These are phyloP conservation scores for Dendrothele bispora DNA, from an alignment of 768 basidiomycete genomes.

Conservation along the genomic window DNA sequence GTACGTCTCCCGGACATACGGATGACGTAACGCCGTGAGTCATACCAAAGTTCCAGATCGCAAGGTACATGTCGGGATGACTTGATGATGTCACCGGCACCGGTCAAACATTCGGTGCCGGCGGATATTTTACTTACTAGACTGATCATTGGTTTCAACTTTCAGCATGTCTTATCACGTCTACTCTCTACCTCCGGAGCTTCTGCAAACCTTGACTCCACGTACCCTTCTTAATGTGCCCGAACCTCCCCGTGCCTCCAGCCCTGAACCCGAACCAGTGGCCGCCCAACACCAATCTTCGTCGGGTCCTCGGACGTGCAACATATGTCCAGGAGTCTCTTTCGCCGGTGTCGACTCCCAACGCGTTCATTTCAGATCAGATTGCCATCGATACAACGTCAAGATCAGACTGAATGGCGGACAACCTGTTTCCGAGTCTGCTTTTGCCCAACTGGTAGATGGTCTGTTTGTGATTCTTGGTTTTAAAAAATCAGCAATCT, in stretches of 20 bases:
- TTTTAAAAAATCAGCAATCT: not conserved
- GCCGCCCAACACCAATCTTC: conserved; percentile 29
- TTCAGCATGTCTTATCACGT: no score
- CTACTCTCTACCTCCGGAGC: conserved; percentile 68
- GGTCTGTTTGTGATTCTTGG: conserved; percentile 43
- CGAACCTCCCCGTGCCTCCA: conserved; percentile 23
- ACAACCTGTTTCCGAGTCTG: conserved; percentile 60
- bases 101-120: no score
- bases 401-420: conserved; percentile 73
- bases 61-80: no score
- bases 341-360: conserved; percentile 83
- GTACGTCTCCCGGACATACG: no score
- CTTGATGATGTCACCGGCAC: no score
- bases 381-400: conserved; percentile 99
- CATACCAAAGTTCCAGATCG: no score
- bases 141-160: no score
- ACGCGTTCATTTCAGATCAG: conserved; percentile 83
- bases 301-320: conserved; percentile 59
- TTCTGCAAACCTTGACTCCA: conserved; percentile 70
- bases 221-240: conserved; percentile 52
- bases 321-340: conserved; percentile 63
- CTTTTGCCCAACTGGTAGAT: conserved; percentile 79
- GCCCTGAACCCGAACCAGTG: conserved; percentile 32
- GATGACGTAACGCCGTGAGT: no score
- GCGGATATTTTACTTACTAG: no score